These are phyloP conservation scores for Leucocoprinus leucothites DNA, from an alignment of 768 basidiomycete species.

Conservation along the genomic window DNA sequence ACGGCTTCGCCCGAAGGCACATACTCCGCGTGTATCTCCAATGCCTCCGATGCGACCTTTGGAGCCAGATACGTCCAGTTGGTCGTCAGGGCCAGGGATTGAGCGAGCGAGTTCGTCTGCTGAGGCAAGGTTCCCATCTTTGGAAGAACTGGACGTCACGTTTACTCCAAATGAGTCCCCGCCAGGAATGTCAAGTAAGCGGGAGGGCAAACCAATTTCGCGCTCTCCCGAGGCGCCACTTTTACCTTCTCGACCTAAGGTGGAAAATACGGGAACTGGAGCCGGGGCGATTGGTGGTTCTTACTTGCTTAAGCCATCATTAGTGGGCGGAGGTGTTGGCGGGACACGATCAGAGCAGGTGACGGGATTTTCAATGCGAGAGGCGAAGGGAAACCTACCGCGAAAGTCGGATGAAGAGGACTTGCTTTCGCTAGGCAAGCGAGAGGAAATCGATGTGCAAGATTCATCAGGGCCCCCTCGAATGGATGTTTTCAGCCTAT, in stretches of 20 bases:
- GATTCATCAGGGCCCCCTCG: background rate
- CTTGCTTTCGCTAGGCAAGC: background rate
- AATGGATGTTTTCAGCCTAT: background rate
- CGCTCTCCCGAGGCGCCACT: background rate
- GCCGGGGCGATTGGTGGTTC: conserved; percentile 15
- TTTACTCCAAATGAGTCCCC: conserved; percentile 20
- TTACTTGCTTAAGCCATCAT: conserved; percentile 20
- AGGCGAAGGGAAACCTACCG: conserved; percentile 23
- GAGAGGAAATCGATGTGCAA: background rate
- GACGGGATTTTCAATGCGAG: conserved; percentile 52
- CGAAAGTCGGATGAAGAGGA: conserved; percentile 3
- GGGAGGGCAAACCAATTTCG: background rate
- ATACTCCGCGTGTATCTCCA: conserved; percentile 18
- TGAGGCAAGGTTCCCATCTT: conserved; percentile 81
- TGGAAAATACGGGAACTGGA: conserved; percentile 13
- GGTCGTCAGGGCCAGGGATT: conserved; percentile 25
- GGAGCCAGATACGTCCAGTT: conserved; percentile 25
- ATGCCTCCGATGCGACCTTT: conserved; percentile 33
- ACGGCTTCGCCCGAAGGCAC: conserved; percentile 6
- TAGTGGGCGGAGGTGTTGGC: conserved; percentile 24
- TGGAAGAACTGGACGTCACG: conserved; percentile 75
- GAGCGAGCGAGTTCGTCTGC: conserved; percentile 39
- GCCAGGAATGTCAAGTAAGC: background rate
- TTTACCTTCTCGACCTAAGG: conserved; percentile 6
- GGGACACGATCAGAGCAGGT: conserved; percentile 55